Percentiles rank a stretch among this genome's conserved stretches.
Evolutionary conservation across 805 yeast genomes (phyloP).

Genomic region (Isabelozyma pseudorhagii): DNA sequence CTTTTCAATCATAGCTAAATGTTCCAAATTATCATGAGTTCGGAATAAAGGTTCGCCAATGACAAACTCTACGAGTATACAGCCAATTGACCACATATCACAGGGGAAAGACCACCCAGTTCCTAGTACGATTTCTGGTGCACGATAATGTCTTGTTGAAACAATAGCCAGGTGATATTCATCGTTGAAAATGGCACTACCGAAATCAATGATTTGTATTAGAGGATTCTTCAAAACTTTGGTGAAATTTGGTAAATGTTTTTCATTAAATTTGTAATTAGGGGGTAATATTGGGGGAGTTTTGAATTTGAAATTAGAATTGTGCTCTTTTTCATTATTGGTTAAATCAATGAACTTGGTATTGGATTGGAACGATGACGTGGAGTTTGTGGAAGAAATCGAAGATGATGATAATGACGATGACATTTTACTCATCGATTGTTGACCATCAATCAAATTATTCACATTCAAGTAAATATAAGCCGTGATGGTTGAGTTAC

Average conservation of each 20-base stretch:
- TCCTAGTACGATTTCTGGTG: conserved; percentile 93
- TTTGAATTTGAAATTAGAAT: conserved; percentile 2
- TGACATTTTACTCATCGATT: conserved; percentile 7
- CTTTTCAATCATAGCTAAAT: conserved; percentile 90
- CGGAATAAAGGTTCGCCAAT: conserved; percentile 94
- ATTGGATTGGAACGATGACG: conserved; percentile 1
- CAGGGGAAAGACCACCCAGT: conserved; percentile 97
- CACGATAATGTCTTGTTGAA: conserved; percentile 93
- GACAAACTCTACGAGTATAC: conserved; percentile 84
- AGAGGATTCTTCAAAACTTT: conserved; percentile 70
- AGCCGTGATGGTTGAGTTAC: conserved; percentile 31
- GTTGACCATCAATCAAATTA: conserved; percentile 12
- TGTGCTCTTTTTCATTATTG: neutral
- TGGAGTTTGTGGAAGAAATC: neutral
- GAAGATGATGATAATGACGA: neutral
- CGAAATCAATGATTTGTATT: conserved; percentile 91
- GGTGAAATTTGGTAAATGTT: conserved; percentile 24
- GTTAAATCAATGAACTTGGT: conserved; percentile 2
- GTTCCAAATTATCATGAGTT: conserved; percentile 93
- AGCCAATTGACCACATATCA: conserved; percentile 96
- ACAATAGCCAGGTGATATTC: conserved; percentile 92
- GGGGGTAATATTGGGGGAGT: conserved; percentile 5
- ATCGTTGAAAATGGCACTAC: conserved; percentile 92
- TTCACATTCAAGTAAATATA: conserved; percentile 21
- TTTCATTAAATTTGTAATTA: conserved; percentile 9